Evolutionary conservation across 371 early-diverging fungal species (phyloP).

Genomic region (Paramicrosporidium saccamoebae): DNA sequence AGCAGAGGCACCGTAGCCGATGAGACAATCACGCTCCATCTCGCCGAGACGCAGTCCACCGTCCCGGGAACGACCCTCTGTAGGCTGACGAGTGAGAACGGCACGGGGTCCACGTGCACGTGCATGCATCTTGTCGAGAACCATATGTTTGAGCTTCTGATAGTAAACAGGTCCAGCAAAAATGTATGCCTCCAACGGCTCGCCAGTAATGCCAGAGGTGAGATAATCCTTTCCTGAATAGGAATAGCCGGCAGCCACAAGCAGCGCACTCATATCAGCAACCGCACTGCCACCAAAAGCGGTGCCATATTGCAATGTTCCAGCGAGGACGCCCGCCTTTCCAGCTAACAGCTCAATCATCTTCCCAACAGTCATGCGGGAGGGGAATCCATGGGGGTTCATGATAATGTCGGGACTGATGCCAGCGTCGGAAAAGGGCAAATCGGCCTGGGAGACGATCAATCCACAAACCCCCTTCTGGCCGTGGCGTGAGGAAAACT

Average conservation of each 20-base stretch:
- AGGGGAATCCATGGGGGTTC: conserved; percentile 99
- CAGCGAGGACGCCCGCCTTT: conserved; percentile 86
- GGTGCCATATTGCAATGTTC: conserved; percentile 85
- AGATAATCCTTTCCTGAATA: conserved; percentile 98
- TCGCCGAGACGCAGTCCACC: conserved; percentile 94
- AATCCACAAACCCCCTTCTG: conserved; percentile 98
- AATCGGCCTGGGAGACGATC: conserved; percentile 84
- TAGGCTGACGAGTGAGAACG: conserved; percentile 83
- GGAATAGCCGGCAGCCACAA: conserved; percentile 78
- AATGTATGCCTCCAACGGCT: conserved; percentile 71
- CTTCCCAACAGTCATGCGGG: conserved; percentile 99
- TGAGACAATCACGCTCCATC: conserved; percentile 97
- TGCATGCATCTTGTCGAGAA: conserved; percentile 98
- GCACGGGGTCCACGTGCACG: conserved; percentile 84
- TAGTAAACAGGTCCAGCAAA: conserved; percentile 97
- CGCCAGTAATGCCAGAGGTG: conserved; percentile 74
- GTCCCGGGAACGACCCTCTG: conserved; percentile 90
- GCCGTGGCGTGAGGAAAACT: conserved; percentile 97
- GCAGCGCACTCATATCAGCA: conserved; percentile 71
- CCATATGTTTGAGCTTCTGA: conserved; percentile 98
- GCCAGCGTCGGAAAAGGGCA: conserved; percentile 96
- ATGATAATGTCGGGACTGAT: conserved; percentile 95
- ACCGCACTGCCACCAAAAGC: conserved; percentile 87
- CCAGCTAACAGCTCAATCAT: conserved; percentile 95
- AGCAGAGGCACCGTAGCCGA: conserved; percentile 86